These are phyloP conservation scores for Mortierella sp. DNA, from an alignment of 371 early-diverging fungal species.

Conservation along the genomic window DNA sequence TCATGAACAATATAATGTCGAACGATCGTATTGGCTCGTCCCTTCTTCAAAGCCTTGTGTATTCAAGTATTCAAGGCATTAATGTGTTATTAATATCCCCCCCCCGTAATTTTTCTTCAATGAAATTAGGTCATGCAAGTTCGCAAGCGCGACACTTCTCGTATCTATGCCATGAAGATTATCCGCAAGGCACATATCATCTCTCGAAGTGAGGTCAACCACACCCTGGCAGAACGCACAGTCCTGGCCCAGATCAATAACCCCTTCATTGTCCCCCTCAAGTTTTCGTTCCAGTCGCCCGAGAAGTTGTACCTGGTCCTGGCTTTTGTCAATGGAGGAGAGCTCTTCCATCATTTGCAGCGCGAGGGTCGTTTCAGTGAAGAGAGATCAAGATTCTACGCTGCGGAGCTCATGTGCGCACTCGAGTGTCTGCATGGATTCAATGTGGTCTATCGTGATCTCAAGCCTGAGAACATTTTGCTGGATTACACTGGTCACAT, in stretches of 20 bases:
- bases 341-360: slow-evolving; percentile 94
- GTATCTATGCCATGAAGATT: slow-evolving; percentile 99
- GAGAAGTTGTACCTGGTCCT: slow-evolving; percentile 92
- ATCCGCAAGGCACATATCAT: slow-evolving; percentile 95
- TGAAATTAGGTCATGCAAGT: slow-evolving; percentile 89
- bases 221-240: slow-evolving; percentile 92
- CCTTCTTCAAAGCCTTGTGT: background rate
- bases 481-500: slow-evolving; percentile 98
- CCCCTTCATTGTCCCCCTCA: slow-evolving; percentile 91
- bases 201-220: slow-evolving; percentile 89
- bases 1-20: background rate
- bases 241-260: slow-evolving; percentile 88
- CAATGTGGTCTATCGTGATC: slow-evolving; percentile 91
- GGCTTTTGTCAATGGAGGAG: slow-evolving; percentile 96
- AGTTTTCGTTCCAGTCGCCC: slow-evolving; percentile 90
- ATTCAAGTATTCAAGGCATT: background rate
- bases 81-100: slow-evolving; percentile 12
- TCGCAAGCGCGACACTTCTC: slow-evolving; percentile 92
- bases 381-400: slow-evolving; percentile 78
- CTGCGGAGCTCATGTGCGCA: slow-evolving; percentile 84
- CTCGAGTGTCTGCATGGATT: slow-evolving; percentile 92
- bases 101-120: background rate
- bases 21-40: background rate
- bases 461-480: slow-evolving; percentile 97
- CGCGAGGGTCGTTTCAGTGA: slow-evolving; percentile 82